These are phyloP conservation scores for Blastobotrys attinorum DNA, from an alignment of 805 yeast genomes.

Conservation along the genomic window DNA sequence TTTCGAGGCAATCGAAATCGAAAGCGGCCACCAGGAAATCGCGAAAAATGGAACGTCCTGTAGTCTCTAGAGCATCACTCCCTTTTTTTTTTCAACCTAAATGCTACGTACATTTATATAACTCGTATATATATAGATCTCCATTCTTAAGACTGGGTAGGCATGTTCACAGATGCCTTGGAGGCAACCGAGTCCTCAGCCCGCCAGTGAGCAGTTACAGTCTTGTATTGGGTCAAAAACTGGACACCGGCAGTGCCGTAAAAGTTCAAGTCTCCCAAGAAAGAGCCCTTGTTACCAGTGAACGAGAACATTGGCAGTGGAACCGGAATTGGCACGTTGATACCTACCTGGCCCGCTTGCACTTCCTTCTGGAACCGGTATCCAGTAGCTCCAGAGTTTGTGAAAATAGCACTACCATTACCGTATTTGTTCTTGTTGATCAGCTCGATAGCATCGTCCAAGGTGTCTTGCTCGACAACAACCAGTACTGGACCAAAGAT, in stretches of 20 bases:
- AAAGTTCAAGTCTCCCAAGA: constrained; percentile 72
- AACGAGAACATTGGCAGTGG: constrained; percentile 77
- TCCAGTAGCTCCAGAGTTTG: constrained; percentile 61
- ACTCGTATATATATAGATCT: not conserved
- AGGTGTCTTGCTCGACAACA: constrained; percentile 51
- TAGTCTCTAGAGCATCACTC: no score
- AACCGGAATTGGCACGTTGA: constrained; percentile 73
- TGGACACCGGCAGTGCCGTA: constrained; percentile 71
- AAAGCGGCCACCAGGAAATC: no score
- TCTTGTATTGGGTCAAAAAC: constrained; percentile 67
- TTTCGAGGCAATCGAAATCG: no score
- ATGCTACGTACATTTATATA: no score
- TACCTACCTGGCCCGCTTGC: constrained; percentile 71
- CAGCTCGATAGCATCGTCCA: constrained; percentile 60
- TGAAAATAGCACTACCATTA: constrained; percentile 64
- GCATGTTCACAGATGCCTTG: constrained; percentile 60
- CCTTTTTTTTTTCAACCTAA: no score
- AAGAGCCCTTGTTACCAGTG: constrained; percentile 68
- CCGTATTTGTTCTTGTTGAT: constrained; percentile 60
- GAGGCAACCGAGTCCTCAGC: constrained; percentile 40
- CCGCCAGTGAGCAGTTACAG: constrained; percentile 64
- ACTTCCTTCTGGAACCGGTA: constrained; percentile 61
- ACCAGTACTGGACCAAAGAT: constrained; percentile 71
- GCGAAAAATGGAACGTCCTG: no score
- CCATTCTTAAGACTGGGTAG: constrained; percentile 39